Evolutionary conservation across 768 basidiomycete genomes (phyloP).

Genomic region (Termitomyces sp.): DNA sequence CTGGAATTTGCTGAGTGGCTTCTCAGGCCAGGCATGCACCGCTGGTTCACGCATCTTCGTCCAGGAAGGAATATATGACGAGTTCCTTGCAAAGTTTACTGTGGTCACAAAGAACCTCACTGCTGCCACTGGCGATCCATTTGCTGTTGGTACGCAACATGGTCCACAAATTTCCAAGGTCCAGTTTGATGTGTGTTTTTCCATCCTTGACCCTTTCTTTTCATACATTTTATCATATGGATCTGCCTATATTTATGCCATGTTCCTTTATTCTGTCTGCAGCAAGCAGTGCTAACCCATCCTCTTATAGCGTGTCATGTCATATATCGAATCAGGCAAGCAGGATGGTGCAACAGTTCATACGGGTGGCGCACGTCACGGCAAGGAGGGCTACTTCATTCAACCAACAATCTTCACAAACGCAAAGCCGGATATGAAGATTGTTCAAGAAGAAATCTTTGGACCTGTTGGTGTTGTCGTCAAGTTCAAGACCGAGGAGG

Average conservation of each 20-base stretch:
- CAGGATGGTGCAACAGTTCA: conserved; percentile 58
- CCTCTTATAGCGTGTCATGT: conserved; percentile 52
- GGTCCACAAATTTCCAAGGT: conserved; percentile 70
- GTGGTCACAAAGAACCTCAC: conserved; percentile 41
- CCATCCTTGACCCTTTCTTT: background rate
- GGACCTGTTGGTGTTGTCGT: conserved; percentile 69
- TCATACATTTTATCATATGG: background rate
- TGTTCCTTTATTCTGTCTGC: background rate
- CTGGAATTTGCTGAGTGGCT: background rate
- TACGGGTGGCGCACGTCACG: conserved; percentile 55
- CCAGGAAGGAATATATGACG: conserved; percentile 72
- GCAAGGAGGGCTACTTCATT: conserved; percentile 64
- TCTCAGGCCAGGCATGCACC: conserved; percentile 54
- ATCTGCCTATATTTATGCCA: background rate
- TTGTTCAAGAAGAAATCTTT: conserved; percentile 67
- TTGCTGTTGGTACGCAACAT: conserved; percentile 46
- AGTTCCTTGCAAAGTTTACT: conserved; percentile 60
- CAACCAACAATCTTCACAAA: conserved; percentile 67
- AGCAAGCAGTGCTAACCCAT: background rate
- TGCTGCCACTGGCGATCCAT: conserved; percentile 57
- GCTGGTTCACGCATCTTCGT: conserved; percentile 85
- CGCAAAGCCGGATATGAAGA: conserved; percentile 56
- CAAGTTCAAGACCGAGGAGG: conserved; percentile 59
- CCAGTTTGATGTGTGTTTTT: conserved; percentile 54
- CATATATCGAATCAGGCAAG: conserved; percentile 69